Base-by-base conservation (phyloP, 2,329 filamentous ascomycete genomes). In the Teratosphaeria zuluensis region DNA sequence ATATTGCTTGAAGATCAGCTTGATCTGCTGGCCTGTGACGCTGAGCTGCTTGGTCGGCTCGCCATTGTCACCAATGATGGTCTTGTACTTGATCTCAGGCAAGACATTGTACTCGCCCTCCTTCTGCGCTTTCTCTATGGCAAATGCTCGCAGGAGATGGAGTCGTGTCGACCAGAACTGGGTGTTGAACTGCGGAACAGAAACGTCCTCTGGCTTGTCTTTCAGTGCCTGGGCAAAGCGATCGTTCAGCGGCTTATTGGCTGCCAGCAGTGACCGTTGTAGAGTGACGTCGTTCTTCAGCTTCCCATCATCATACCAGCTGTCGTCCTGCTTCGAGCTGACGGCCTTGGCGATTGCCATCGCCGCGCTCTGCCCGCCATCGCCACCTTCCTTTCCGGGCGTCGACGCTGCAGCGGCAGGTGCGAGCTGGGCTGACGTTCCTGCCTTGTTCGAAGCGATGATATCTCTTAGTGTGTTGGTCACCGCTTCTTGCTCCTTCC, bases 81-180 rank as follows among this genome's bases (percentile, higher is more conserved):
- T 60, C 9, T 55, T 62, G 52, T 62, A 72, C 24, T 95, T 96
- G 66, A 97, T 85, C 19, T 89, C 88, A 0, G 94, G 92, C 19
- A 99, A 79, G 6, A 97, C 92, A 66, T 99, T 97, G 75, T 96
- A 96, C 3, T 90, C 85, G 5, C 92, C 94, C 64, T 89, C 87
- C 66, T 86, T 88, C 76, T 99, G 95, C 60, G 84, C 85, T 58
- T 83, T 85, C 74, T 97, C 91, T 53, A 96, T 94, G 1, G 91
- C 92, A 75, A 96, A 89, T 0, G 92, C 88, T 12, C 94, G 88
- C 32, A 99, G 80, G 33, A 96, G 78, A 71, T 90, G 90, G 53
- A 92, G 83, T 53, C 95, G 83, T 1, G 90, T 90, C 1, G 90
- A 90, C 94, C 94, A 99, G 76, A 99, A 99, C 72, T 96, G 92